phyloP scores from a whole-genome alignment of 345 rosid species.

The Aquilaria malaccensis region DNA sequence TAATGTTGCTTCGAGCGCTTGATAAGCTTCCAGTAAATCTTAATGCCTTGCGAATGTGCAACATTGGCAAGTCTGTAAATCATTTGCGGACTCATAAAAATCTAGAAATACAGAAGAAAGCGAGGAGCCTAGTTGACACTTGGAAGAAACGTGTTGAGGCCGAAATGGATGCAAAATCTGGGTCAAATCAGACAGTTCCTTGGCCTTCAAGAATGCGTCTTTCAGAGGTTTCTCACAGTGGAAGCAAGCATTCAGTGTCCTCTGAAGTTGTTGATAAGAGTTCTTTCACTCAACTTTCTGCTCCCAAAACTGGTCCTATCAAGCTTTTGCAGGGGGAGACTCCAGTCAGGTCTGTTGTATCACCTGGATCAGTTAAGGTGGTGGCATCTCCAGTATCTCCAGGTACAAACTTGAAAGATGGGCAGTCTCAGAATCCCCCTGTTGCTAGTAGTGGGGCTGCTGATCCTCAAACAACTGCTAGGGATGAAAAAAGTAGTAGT shows the following conservation, averaged over 20 bases:
- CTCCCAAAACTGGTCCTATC: slow-evolving; percentile 48
- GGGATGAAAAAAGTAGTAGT: slow-evolving; percentile 77
- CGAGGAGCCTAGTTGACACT: slow-evolving; percentile 83
- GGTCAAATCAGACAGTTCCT: slow-evolving; percentile 47
- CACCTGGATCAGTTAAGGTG: slow-evolving; percentile 50
- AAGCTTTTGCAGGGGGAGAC: slow-evolving; percentile 51
- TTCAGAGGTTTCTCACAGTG: slow-evolving; percentile 51
- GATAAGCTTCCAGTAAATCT: slow-evolving; percentile 91
- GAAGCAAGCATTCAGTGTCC: slow-evolving; percentile 46
- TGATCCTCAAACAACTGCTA: slow-evolving; percentile 35
- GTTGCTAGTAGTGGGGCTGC: slow-evolving; percentile 19
- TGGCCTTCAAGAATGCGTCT: slow-evolving; percentile 65
- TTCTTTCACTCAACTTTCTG: slow-evolving; percentile 43
- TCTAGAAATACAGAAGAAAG: slow-evolving; percentile 80
- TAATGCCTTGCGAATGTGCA: slow-evolving; percentile 80
- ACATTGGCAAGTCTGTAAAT: slow-evolving; percentile 90
- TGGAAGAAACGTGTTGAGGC: slow-evolving; percentile 98
- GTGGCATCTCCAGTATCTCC: slow-evolving; percentile 38
- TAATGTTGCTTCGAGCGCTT: slow-evolving; percentile 71
- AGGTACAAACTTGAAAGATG: slow-evolving; percentile 42
- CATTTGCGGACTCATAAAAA: slow-evolving; percentile 73
- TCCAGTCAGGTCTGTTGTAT: slow-evolving; percentile 38
- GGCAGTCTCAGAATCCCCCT: slow-evolving; percentile 30
- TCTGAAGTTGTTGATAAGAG: slow-evolving; percentile 56
- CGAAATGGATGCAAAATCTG: slow-evolving; percentile 84